Evolutionary conservation across 2,329 filamentous ascomycete genomes (phyloP).

Genomic region (Didymella arachidicola): DNA sequence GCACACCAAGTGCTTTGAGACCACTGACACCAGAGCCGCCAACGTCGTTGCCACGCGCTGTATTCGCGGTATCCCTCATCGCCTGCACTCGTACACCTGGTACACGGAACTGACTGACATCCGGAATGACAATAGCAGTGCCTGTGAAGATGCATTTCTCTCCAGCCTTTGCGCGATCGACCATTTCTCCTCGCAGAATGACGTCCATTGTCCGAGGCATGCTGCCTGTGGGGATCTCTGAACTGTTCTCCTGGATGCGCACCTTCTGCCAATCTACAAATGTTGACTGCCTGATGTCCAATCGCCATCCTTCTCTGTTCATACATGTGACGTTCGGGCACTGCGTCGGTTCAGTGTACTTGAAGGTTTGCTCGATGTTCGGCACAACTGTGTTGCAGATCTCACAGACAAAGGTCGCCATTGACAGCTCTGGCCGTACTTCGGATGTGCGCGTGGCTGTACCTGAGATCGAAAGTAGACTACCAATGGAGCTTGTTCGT

Average conservation of each 20-base stretch:
- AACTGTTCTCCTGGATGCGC: conserved; percentile 96
- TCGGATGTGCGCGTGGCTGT: conserved; percentile 97
- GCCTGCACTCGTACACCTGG: conserved; percentile 85
- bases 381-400: conserved; percentile 82
- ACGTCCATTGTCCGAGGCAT: conserved; percentile 99
- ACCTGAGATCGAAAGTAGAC: conserved; percentile 92
- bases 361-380: conserved; percentile 96
- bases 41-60: conserved; percentile 75
- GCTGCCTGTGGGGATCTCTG: conserved; percentile 96
- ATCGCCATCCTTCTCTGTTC: conserved; percentile 90
- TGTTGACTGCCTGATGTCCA: conserved; percentile 96
- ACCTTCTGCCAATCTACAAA: conserved; percentile 99
- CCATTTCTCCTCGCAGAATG: conserved; percentile 94
- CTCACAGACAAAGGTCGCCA: conserved; percentile 92
- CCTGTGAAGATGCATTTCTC: conserved; percentile 99
- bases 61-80: conserved; percentile 80
- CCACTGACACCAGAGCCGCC: conserved; percentile 87
- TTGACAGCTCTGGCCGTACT: conserved; percentile 89
- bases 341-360: conserved; percentile 95
- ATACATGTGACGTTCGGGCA: conserved; percentile 88
- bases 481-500: conserved; percentile 88
- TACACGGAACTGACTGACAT: conserved; percentile 92
- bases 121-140: conserved; percentile 93
- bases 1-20: conserved; percentile 89
- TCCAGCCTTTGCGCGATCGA: conserved; percentile 94